Evolutionary conservation across 345 rosid species (phyloP).

Genomic region (Crucihimalaya himalaica): DNA sequence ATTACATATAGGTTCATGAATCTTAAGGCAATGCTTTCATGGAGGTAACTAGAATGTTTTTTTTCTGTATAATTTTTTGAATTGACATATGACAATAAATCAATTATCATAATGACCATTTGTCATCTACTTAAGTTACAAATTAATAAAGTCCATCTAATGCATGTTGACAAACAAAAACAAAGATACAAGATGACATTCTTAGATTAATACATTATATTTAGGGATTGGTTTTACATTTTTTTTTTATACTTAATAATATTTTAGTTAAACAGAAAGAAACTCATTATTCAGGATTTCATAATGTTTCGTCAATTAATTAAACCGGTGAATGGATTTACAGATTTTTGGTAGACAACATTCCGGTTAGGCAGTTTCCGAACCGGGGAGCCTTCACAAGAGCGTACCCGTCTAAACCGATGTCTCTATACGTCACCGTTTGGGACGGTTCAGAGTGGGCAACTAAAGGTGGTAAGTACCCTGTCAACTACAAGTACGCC

Average conservation of each 20-base stretch:
- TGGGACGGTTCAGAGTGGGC: constrained; percentile 99
- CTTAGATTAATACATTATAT: background rate
- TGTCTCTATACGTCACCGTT: constrained; percentile 73
- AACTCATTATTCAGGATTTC: background rate
- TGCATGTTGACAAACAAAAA: background rate
- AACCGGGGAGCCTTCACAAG: constrained; percentile 50
- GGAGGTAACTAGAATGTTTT: constrained; percentile 2
- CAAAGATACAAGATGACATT: background rate
- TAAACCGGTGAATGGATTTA: constrained; percentile 14
- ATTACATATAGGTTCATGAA: constrained; percentile 15
- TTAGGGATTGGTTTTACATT: background rate
- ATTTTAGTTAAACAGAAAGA: background rate
- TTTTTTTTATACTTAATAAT: background rate
- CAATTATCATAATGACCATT: background rate
- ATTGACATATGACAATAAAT: background rate
- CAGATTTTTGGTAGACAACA: constrained; percentile 82
- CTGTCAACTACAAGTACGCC: constrained; percentile 73
- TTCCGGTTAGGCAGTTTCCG: constrained; percentile 76
- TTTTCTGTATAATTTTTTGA: background rate
- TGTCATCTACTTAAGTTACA: background rate
- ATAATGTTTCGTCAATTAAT: background rate
- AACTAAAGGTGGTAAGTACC: constrained; percentile 91
- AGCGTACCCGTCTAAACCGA: constrained; percentile 75
- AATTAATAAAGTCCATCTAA: background rate
- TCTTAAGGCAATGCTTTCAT: background rate